Percentiles rank a stretch among this genome's conserved stretches.
phyloP scores from a whole-genome alignment of 257 asterid genomes.

The Datura wrightii region DNA sequence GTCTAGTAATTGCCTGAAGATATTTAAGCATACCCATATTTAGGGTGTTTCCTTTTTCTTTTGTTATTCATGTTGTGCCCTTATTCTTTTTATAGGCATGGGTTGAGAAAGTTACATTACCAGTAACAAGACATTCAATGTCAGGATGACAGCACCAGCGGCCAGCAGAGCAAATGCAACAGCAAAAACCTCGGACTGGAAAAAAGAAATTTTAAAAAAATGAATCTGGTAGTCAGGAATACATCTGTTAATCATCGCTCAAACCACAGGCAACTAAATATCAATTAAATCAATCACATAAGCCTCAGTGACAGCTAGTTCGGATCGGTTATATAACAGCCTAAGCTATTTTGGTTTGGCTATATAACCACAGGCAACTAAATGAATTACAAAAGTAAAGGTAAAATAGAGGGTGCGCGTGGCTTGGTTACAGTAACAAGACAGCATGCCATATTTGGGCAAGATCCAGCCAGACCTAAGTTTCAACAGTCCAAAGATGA shows the following conservation, averaged over 20 bases:
- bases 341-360: not conserved
- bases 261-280: not conserved
- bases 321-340: not conserved
- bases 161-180: constrained; percentile 97
- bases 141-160: constrained; percentile 87
- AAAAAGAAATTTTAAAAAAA: not conserved
- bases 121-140: constrained; percentile 89
- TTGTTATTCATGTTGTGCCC: not conserved
- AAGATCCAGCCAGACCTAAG: not conserved
- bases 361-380: not conserved
- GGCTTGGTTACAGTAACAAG: not conserved
- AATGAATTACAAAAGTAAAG: not conserved
- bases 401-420: not conserved
- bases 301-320: not conserved
- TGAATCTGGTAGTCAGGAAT: not conserved
- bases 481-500: not conserved
- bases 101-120: constrained; percentile 44
- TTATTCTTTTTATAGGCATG: not conserved
- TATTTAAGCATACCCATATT: not conserved
- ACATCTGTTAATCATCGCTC: not conserved
- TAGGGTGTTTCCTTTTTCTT: not conserved
- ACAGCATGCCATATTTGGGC: not conserved
- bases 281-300: not conserved
- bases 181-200: constrained; percentile 96
- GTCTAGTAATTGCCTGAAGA: not conserved